A percentile compares a stretch with the other conserved stretches of the same genome.
Evolutionary conservation across 1,284 basidiomycete genomes (phyloP).

Genomic region (Boletellus deceptivus): DNA sequence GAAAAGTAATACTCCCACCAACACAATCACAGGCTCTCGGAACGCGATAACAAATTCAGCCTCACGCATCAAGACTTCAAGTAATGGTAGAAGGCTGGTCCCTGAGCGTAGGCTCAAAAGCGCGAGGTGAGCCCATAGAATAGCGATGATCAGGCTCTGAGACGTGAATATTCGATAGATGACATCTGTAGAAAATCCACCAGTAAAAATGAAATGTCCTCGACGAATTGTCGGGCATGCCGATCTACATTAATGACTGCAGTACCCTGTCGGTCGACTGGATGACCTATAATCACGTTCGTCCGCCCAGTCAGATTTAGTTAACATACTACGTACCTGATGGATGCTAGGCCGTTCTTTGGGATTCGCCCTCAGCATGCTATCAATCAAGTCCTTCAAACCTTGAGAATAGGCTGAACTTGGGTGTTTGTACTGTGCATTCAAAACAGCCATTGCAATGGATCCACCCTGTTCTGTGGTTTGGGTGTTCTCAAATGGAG

Average conservation of each 20-base stretch:
- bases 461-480: constrained; percentile 86
- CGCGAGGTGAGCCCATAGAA: constrained; percentile 7
- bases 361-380: constrained; percentile 81
- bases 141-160: not conserved
- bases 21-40: not conserved
- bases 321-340: constrained; percentile 49
- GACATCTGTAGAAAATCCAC: constrained; percentile 7
- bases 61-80: constrained; percentile 1
- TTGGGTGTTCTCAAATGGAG: constrained; percentile 88
- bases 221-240: not conserved
- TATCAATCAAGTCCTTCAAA: constrained; percentile 77
- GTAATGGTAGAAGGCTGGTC: constrained; percentile 3
- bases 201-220: constrained; percentile 5
- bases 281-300: constrained; percentile 55
- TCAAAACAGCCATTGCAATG: constrained; percentile 93
- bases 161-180: constrained; percentile 13
- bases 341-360: constrained; percentile 81
- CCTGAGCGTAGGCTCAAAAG: constrained; percentile 2
- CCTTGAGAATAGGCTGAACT: constrained; percentile 78
- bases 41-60: constrained; percentile 1
- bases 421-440: constrained; percentile 88
- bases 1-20: not conserved
- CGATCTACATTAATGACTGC: constrained; percentile 49
- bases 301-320: not conserved
- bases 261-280: constrained; percentile 65